A percentile compares a stretch with the other conserved stretches of the same genome.
phyloP scores from a whole-genome alignment of 768 basidiomycete species.

The Calocera cornea region DNA sequence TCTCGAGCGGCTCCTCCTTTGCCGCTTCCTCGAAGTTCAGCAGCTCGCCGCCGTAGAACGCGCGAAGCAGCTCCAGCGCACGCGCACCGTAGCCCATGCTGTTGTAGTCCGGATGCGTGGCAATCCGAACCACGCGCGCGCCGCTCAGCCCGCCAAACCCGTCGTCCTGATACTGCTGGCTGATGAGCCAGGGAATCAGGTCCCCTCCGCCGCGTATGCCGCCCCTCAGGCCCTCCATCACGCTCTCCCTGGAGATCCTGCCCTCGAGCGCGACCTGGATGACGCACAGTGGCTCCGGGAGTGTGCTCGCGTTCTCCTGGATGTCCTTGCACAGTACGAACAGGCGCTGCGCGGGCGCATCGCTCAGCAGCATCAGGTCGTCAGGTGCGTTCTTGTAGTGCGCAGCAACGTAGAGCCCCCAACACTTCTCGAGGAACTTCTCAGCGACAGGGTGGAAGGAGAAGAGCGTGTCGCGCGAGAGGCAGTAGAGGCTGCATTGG shows the following conservation, averaged over 20 bases:
- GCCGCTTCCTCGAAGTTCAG: slow-evolving; percentile 68
- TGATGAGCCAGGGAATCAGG: slow-evolving; percentile 91
- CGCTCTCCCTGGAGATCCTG: slow-evolving; percentile 68
- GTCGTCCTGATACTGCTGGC: slow-evolving; percentile 64
- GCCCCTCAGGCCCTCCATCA: slow-evolving; percentile 72
- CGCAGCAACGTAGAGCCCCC: slow-evolving; percentile 91
- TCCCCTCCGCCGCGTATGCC: slow-evolving; percentile 84
- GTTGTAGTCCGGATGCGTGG: slow-evolving; percentile 90
- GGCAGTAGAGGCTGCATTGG: slow-evolving; percentile 87
- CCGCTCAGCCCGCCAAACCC: slow-evolving; percentile 87
- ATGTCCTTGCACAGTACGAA: slow-evolving; percentile 92
- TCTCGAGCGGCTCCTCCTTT: slow-evolving; percentile 21
- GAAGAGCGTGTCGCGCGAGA: slow-evolving; percentile 91
- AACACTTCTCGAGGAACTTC: slow-evolving; percentile 93
- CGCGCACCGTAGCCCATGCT: slow-evolving; percentile 94
- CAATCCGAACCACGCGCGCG: slow-evolving; percentile 80
- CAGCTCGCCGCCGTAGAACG: slow-evolving; percentile 87
- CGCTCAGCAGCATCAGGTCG: slow-evolving; percentile 91
- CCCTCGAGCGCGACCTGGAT: slow-evolving; percentile 94
- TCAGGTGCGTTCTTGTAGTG: slow-evolving; percentile 99
- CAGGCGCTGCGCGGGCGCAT: slow-evolving; percentile 92
- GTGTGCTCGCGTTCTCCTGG: slow-evolving; percentile 72
- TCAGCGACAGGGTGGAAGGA: slow-evolving; percentile 97
- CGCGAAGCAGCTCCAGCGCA: slow-evolving; percentile 71
- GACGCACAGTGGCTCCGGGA: slow-evolving; percentile 92